phyloP scores from a whole-genome alignment of 352 stramenopile species.

The Globisporangium nodosum region DNA sequence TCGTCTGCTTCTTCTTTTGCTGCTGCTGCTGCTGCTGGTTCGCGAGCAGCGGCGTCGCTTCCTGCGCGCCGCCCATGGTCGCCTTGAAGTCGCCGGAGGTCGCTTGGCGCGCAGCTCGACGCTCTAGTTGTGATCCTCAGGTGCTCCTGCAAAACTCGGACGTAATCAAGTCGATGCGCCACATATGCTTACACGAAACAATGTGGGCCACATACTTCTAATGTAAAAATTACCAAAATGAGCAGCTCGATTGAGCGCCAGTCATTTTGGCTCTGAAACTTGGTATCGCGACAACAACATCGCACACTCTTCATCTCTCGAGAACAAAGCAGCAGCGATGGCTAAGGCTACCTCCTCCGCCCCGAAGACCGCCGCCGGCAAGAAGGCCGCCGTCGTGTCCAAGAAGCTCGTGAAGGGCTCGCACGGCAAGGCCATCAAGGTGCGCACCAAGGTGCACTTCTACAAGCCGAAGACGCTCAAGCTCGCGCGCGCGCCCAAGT shows the following conservation, averaged over 20 bases:
- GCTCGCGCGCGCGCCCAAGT: slow-evolving; percentile 94
- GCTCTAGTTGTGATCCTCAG: too few relatives aligned
- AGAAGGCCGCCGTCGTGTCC: slow-evolving; percentile 90
- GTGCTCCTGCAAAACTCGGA: neutral
- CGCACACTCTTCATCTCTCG: neutral
- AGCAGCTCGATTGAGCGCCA: neutral
- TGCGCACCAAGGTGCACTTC: slow-evolving; percentile 99
- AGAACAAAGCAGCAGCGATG: slow-evolving; percentile 56
- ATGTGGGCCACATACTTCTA: neutral
- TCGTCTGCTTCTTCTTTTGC: slow-evolving; percentile 13
- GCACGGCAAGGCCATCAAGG: slow-evolving; percentile 96
- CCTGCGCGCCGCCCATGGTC: slow-evolving; percentile 7
- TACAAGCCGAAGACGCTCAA: slow-evolving; percentile 98
- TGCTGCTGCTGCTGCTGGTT: neutral
- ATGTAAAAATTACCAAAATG: neutral
- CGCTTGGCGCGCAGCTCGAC: too few relatives aligned
- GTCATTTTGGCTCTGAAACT: neutral
- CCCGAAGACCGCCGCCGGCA: slow-evolving; percentile 80
- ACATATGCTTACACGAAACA: neutral
- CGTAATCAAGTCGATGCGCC: neutral
- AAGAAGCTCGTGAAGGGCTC: slow-evolving; percentile 96
- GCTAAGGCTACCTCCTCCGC: slow-evolving; percentile 48
- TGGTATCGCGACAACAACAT: neutral
- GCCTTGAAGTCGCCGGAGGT: neutral
- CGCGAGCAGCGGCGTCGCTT: slow-evolving; percentile 11